phyloP scores from a whole-genome alignment of 345 rosid genomes.

The Pistacia vera region DNA sequence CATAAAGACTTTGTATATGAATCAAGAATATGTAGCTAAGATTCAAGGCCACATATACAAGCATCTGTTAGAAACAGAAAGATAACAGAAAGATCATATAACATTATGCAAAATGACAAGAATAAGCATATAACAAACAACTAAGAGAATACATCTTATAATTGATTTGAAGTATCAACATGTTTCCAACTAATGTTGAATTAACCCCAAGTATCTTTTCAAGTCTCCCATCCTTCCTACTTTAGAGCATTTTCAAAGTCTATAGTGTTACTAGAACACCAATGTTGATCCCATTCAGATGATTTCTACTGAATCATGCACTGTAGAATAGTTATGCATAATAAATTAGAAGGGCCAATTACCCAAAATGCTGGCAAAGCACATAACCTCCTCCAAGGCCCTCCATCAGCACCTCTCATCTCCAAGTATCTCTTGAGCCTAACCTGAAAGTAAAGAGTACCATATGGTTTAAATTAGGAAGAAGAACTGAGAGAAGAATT shows the following conservation, averaged over 20 bases:
- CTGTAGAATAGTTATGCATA: constrained; percentile 5
- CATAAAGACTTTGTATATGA: not conserved
- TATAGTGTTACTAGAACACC: not conserved
- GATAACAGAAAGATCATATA: not conserved
- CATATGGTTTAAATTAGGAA: constrained; percentile 19
- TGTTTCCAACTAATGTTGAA: not conserved
- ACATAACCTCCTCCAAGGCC: constrained; percentile 97
- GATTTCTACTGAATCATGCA: constrained; percentile 2
- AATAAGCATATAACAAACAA: no score
- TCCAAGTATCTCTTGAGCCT: constrained; percentile 97
- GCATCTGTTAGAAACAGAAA: not conserved
- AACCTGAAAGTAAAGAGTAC: constrained; percentile 50
- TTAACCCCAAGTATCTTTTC: not conserved
- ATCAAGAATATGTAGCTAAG: not conserved
- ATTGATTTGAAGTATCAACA: not conserved
- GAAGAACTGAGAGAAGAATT: constrained; percentile 3
- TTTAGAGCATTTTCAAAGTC: not conserved
- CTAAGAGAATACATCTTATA: not conserved
- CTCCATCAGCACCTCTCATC: constrained; percentile 99
- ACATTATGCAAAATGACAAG: not conserved
- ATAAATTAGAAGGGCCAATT: constrained; percentile 24
- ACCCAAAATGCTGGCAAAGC: constrained; percentile 99
- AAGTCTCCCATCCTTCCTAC: constrained; percentile 2
- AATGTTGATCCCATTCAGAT: constrained; percentile 14
- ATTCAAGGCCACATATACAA: not conserved